Evolutionary conservation across 2,329 filamentous ascomycete species (phyloP).

Genomic region (Aspergillus viridinutans): DNA sequence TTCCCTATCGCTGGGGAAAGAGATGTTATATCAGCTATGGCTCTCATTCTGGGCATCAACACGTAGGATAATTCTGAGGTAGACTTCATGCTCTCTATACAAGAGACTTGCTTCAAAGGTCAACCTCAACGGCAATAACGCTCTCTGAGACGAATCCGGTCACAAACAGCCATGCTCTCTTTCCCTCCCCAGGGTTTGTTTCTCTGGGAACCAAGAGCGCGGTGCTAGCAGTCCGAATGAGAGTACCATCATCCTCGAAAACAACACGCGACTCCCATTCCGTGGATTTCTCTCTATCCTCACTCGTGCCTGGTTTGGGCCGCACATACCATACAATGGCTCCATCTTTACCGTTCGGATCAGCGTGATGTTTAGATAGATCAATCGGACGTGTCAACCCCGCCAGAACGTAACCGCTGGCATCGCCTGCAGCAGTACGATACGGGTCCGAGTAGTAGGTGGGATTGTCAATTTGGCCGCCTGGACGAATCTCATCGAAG

Average conservation of each 20-base stretch:
- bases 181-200: conserved; percentile 40
- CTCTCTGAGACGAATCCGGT: conserved; percentile 52
- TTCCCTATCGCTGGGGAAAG: background rate
- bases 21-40: background rate
- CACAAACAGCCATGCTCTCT: conserved; percentile 55
- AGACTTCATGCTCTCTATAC: background rate
- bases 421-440: conserved; percentile 39
- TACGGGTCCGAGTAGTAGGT: conserved; percentile 56
- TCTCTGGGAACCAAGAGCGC: conserved; percentile 54
- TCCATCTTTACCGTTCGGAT: conserved; percentile 36
- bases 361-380: conserved; percentile 31
- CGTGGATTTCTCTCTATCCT: background rate
- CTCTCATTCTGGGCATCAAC: background rate
- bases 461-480: conserved; percentile 54
- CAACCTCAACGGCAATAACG: conserved; percentile 51
- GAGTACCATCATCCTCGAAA: conserved; percentile 55
- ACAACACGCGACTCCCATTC: conserved; percentile 47
- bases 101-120: conserved; percentile 32
- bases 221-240: conserved; percentile 48
- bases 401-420: conserved; percentile 52
- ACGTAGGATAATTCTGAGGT: background rate
- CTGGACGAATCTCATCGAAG: conserved; percentile 41
- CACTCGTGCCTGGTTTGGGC: conserved; percentile 13
- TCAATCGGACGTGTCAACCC: conserved; percentile 45
- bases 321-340: conserved; percentile 47